Conservation (phyloP, 2,329 filamentous ascomycete genomes). For the Trichoderma breve region DNA sequence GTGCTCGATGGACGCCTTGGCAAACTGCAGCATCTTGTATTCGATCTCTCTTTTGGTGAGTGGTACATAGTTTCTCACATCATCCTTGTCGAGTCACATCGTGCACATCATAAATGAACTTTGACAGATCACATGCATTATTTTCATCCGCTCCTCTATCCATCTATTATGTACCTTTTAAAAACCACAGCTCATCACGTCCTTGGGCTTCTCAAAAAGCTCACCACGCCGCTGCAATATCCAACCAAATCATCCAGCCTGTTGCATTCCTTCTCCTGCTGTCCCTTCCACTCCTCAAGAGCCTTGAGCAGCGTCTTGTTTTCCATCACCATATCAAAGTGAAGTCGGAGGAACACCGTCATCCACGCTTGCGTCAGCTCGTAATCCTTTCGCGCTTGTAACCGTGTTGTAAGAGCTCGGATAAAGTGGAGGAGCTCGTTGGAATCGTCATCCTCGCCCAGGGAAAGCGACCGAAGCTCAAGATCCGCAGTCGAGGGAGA, state of each 20-base stretch:
- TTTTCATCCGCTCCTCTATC: slow-evolving; percentile 3
- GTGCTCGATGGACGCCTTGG: background rate
- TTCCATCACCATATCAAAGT: slow-evolving; percentile 58
- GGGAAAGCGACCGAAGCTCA: slow-evolving; percentile 76
- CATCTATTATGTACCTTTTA: background rate
- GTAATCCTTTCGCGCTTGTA: slow-evolving; percentile 74
- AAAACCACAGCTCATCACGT: slow-evolving; percentile 36
- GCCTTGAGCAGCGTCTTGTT: slow-evolving; percentile 54
- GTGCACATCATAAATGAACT: background rate
- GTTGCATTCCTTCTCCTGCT: slow-evolving; percentile 68
- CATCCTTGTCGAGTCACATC: background rate
- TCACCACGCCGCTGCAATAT: slow-evolving; percentile 82
- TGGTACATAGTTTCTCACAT: background rate
- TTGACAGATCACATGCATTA: background rate
- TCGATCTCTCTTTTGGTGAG: background rate
- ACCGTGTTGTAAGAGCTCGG: slow-evolving; percentile 68
- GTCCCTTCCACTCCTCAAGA: slow-evolving; percentile 66
- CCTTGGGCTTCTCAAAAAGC: slow-evolving; percentile 68
- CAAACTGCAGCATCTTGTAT: background rate
- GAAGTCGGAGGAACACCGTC: slow-evolving; percentile 83
- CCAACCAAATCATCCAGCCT: slow-evolving; percentile 75
- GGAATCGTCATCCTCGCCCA: slow-evolving; percentile 45
- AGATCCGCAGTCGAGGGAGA: slow-evolving; percentile 84
- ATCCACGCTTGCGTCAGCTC: slow-evolving; percentile 97
- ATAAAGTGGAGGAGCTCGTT: slow-evolving; percentile 81